A percentile compares a stretch with the other conserved stretches of the same genome.
These are phyloP conservation scores for Ceratobasidium sp. DNA, from an alignment of 1,284 basidiomycete species.

Conservation along the genomic window DNA sequence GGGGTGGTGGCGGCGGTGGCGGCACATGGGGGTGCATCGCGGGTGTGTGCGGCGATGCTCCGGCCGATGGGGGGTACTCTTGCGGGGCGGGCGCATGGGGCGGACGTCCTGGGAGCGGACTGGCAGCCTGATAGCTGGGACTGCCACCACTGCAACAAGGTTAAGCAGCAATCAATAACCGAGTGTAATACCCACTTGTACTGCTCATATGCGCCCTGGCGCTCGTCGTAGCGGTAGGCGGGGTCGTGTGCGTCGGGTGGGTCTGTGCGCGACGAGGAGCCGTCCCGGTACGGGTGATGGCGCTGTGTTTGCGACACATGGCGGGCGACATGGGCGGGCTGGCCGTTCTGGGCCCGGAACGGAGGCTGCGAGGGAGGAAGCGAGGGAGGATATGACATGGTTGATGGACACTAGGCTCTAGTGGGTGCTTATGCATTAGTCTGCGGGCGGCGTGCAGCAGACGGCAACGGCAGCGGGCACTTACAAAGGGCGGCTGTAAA, in stretches of 20 bases:
- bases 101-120: slow-evolving; percentile 7
- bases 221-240: slow-evolving; percentile 24
- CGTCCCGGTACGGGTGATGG: slow-evolving; percentile 28
- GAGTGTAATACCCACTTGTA: slow-evolving; percentile 8
- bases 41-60: slow-evolving; percentile 26
- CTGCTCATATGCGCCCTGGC: slow-evolving; percentile 15
- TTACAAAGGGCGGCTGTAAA: slow-evolving; percentile 14
- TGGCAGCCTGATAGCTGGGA: slow-evolving; percentile 1
- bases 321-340: slow-evolving; percentile 23
- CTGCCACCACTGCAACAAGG: slow-evolving; percentile 9
- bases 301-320: slow-evolving; percentile 28
- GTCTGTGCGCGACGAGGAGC: background rate
- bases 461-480: background rate
- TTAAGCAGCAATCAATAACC: background rate
- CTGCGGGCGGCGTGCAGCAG: background rate
- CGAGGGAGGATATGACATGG: slow-evolving; percentile 30
- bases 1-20: slow-evolving; percentile 9
- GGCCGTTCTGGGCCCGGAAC: slow-evolving; percentile 17
- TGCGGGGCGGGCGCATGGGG: slow-evolving; percentile 14
- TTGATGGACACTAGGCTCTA: background rate
- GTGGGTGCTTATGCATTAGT: slow-evolving; percentile 17
- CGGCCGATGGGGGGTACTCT: slow-evolving; percentile 24
- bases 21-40: slow-evolving; percentile 5
- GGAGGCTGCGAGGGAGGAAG: background rate
- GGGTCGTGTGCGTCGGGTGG: slow-evolving; percentile 29